These are phyloP conservation scores for Suillus ampliporus DNA, from an alignment of 768 basidiomycete genomes.

Conservation along the genomic window DNA sequence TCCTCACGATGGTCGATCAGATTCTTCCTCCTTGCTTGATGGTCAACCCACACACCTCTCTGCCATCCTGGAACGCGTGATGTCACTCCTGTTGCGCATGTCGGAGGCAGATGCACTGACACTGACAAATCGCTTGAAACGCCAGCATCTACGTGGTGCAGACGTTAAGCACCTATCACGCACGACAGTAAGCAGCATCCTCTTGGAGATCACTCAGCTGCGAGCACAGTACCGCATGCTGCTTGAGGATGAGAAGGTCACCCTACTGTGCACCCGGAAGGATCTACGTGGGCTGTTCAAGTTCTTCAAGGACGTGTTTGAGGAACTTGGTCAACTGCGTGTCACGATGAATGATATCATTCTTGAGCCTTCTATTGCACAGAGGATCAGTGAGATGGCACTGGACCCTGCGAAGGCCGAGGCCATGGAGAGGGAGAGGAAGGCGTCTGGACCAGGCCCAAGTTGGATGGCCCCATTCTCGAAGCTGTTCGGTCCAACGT, in stretches of 20 bases:
- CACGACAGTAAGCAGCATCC: conserved; percentile 74
- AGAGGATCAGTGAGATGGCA: conserved; percentile 71
- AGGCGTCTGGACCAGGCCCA: conserved; percentile 39
- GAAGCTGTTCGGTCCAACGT: conserved; percentile 68
- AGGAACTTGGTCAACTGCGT: conserved; percentile 82
- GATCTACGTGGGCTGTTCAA: conserved; percentile 86
- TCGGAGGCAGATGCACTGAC: conserved; percentile 84
- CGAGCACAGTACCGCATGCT: conserved; percentile 74
- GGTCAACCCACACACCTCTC: conserved; percentile 55
- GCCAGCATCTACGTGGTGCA: conserved; percentile 85
- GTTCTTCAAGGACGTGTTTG: conserved; percentile 83
- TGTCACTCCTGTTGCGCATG: conserved; percentile 65
- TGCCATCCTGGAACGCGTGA: conserved; percentile 65
- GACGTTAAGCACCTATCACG: conserved; percentile 89
- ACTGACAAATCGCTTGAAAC: conserved; percentile 86
- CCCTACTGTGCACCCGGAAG: conserved; percentile 68
- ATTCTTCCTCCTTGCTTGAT: conserved; percentile 74
- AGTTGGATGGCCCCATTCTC: conserved; percentile 90
- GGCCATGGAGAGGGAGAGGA: conserved; percentile 40
- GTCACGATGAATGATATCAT: conserved; percentile 87
- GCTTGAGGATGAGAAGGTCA: conserved; percentile 75
- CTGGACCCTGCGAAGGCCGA: conserved; percentile 63
- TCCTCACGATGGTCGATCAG: conserved; percentile 67
- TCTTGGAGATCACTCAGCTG: conserved; percentile 72
- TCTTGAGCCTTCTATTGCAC: conserved; percentile 82